phyloP scores from a whole-genome alignment of 148 eudicot species.

The Gaultheria prostrata region DNA sequence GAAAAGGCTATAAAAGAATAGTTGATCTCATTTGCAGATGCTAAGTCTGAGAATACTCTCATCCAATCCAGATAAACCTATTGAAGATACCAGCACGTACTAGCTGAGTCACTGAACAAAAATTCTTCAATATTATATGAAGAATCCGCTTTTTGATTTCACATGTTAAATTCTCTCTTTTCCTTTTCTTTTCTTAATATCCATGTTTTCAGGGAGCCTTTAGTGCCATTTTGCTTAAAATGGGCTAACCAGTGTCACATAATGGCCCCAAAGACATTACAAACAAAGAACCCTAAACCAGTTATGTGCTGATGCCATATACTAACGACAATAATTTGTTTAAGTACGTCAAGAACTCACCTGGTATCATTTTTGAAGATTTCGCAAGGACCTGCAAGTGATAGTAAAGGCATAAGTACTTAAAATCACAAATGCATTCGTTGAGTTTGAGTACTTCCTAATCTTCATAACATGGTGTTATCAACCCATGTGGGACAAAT shows the following conservation, averaged over 20 bases:
- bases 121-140: not conserved
- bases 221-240: not conserved
- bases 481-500: not conserved
- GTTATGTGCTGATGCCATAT: not conserved
- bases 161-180: not conserved
- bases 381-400: slow-evolving; percentile 86
- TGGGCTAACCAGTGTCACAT: not conserved
- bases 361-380: slow-evolving; percentile 97
- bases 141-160: not conserved
- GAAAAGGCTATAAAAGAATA: not conserved
- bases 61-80: not conserved
- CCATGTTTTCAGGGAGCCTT: not conserved
- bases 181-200: not conserved
- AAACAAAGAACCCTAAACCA: not conserved
- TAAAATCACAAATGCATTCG: not conserved
- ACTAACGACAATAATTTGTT: not conserved
- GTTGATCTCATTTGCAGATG: not conserved
- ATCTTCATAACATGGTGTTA: not conserved
- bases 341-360: slow-evolving; percentile 27
- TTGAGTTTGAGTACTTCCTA: not conserved
- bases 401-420: slow-evolving; percentile 15
- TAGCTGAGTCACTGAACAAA: not conserved
- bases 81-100: not conserved
- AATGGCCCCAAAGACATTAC: not conserved
- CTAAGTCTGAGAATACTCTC: not conserved